Conservation (phyloP, 2,329 filamentous ascomycete genomes). For the Exophiala calicioides region DNA sequence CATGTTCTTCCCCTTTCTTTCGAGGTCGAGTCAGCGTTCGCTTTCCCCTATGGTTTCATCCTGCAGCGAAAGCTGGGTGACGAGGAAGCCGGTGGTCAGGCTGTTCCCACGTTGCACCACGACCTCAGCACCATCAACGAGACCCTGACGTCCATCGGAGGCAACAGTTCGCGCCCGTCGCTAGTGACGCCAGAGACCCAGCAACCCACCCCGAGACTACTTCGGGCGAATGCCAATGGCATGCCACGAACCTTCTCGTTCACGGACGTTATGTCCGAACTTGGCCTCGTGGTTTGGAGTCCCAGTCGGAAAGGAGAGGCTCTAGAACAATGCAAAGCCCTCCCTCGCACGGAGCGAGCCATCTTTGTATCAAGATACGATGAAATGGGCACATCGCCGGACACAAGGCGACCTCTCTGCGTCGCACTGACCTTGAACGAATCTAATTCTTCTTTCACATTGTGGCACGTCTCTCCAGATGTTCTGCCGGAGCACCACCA, state of each 20-base stretch:
- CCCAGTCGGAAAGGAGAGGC: conserved; percentile 22
- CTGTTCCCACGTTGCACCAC: conserved; percentile 41
- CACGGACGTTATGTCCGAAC: conserved; percentile 29
- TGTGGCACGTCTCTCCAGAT: conserved; percentile 41
- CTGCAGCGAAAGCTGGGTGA: conserved; percentile 72
- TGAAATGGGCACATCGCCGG: conserved; percentile 8
- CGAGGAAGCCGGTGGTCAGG: conserved; percentile 46
- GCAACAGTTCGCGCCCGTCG: conserved; percentile 47
- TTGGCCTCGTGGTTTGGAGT: conserved; percentile 30
- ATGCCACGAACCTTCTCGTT: conserved; percentile 31
- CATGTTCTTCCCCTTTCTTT: conserved; percentile 94
- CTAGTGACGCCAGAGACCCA: conserved; percentile 52
- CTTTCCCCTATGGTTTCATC: conserved; percentile 78
- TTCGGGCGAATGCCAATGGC: conserved; percentile 10
- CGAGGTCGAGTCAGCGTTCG: conserved; percentile 83
- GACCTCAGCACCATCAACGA: conserved; percentile 31
- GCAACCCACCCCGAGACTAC: conserved; percentile 57
- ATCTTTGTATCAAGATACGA: conserved; percentile 25
- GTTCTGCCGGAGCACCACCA: conserved; percentile 39
- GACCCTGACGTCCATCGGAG: conserved; percentile 37
- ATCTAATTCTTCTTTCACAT: conserved; percentile 23
- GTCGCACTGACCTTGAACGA: conserved; percentile 29
- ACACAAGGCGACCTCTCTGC: conserved; percentile 6
- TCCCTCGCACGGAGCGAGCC: conserved; percentile 25
- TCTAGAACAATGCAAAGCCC: conserved; percentile 23